Evolutionary conservation across 805 yeast species (phyloP).

Genomic region (Myxozyma lipomycoides): DNA sequence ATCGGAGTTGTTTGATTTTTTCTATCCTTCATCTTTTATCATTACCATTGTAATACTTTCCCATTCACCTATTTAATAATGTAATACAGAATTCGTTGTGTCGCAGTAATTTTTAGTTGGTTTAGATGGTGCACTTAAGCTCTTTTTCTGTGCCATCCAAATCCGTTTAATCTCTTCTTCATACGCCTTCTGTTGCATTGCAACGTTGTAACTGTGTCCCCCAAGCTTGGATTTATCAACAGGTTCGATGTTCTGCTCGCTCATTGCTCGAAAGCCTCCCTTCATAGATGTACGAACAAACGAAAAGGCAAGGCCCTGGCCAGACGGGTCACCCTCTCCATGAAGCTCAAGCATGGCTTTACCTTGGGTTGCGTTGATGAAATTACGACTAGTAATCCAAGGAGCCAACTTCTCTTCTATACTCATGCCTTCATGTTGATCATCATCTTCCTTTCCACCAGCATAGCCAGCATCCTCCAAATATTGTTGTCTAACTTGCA

Average conservation of each 20-base stretch:
- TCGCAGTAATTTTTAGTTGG: not conserved
- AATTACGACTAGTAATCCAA: conserved; percentile 91
- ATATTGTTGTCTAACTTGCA: conserved; percentile 89
- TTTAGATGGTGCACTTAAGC: conserved; percentile 4
- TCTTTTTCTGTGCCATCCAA: conserved; percentile 72
- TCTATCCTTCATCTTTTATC: not conserved
- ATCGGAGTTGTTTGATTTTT: not conserved
- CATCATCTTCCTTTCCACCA: conserved; percentile 41
- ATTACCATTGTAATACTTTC: not conserved
- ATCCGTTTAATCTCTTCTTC: conserved; percentile 84
- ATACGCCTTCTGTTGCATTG: conserved; percentile 82
- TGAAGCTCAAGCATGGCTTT: conserved; percentile 93
- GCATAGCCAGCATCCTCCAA: conserved; percentile 72
- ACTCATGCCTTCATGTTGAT: conserved; percentile 46
- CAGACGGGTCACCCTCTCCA: conserved; percentile 94
- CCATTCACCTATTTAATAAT: not conserved
- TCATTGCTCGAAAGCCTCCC: conserved; percentile 66
- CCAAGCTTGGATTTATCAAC: conserved; percentile 46
- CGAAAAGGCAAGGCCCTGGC: conserved; percentile 83
- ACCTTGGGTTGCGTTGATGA: conserved; percentile 89
- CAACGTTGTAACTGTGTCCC: conserved; percentile 74
- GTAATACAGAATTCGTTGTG: not conserved
- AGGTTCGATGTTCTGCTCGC: conserved; percentile 39
- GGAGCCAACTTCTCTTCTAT: conserved; percentile 84
- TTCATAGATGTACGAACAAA: conserved; percentile 90